These are phyloP conservation scores for Capsicum baccatum DNA, from an alignment of 257 asterid genomes.

Conservation along the genomic window DNA sequence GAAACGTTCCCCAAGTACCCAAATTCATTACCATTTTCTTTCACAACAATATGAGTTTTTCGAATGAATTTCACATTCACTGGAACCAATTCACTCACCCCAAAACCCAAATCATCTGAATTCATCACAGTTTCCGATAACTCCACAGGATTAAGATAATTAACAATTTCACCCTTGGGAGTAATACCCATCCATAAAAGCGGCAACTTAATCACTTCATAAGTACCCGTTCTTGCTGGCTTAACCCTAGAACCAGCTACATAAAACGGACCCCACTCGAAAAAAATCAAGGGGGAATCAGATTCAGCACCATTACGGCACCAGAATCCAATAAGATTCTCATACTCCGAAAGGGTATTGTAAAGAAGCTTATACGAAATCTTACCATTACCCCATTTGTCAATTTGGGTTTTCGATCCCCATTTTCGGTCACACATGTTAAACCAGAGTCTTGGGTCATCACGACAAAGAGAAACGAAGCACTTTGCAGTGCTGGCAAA, in stretches of 20 bases:
- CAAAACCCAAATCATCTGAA: conserved; percentile 43
- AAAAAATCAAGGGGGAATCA: conserved; percentile 53
- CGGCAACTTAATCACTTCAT: conserved; percentile 63
- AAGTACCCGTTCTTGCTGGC: conserved; percentile 56
- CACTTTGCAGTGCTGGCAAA: conserved; percentile 81
- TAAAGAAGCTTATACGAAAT: conserved; percentile 68
- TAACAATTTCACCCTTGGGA: conserved; percentile 59
- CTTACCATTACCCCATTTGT: conserved; percentile 71
- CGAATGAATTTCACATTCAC: conserved; percentile 75
- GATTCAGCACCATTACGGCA: conserved; percentile 61
- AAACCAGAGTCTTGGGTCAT: conserved; percentile 83
- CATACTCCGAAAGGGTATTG: conserved; percentile 61
- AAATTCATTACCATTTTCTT: conserved; percentile 51
- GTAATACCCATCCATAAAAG: conserved; percentile 69
- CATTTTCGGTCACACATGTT: conserved; percentile 85
- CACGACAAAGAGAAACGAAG: conserved; percentile 65
- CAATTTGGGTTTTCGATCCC: conserved; percentile 79
- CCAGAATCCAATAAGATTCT: conserved; percentile 87
- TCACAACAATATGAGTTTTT: conserved; percentile 64
- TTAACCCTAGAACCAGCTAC: conserved; percentile 70
- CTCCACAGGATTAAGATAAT: conserved; percentile 66
- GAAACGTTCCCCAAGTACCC: conserved; percentile 36
- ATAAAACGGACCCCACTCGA: conserved; percentile 85
- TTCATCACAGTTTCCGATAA: conserved; percentile 48
- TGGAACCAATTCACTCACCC: conserved; percentile 55